Evolutionary conservation across 163 green algal genomes (phyloP), one percentile per base, ranked within the genome.

Genomic region (Chlorella variabilis): DNA sequence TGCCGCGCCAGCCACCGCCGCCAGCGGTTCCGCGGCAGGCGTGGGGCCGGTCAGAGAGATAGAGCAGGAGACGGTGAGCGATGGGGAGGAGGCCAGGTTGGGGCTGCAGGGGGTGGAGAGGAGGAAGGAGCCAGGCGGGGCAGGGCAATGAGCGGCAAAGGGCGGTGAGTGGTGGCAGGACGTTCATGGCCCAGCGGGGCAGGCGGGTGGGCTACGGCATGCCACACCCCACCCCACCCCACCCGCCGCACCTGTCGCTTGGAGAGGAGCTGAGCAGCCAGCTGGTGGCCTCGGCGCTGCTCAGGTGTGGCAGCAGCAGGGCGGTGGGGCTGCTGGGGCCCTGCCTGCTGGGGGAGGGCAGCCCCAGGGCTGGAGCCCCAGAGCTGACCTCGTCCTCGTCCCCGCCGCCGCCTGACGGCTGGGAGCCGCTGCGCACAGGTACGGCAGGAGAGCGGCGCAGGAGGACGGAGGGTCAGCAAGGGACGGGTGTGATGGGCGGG

Each of bases 291-390:
- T 67, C 71, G 3, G 71, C 71, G 34, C 71, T 78, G 23, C 25
- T 34, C 25, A 78, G 71, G 70, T 78, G 71, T 1, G 71, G 49
- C 71, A 78, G 49, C 73, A 70, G 73, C 73, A 70, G 73, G 15
- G 45, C 45, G 45, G 45, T 54, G 45, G 11, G 11, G 45, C 45
- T 54, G 45, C 11, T 54, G 45, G 45, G 11, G 11, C 45, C 9
- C 18, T 63, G 54, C 54, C 54, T n/a, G 54, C 54, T 29, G 54
- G 54, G 54, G 23, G 54, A 63, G 15, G 54, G 54, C 18, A 63
- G 54, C 20, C 54, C n/a, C n/a, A n/a, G 45, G 11, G 45, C 11
- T 54, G 45, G 20, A 63, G 54, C 54, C 23, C 18, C 18, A 62
- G 68, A 75, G 20, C 23, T 39, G 13, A 51, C 69, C 2, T 76